phyloP scores from a whole-genome alignment of 2,329 filamentous ascomycete genomes.

The Penicillium palitans region DNA sequence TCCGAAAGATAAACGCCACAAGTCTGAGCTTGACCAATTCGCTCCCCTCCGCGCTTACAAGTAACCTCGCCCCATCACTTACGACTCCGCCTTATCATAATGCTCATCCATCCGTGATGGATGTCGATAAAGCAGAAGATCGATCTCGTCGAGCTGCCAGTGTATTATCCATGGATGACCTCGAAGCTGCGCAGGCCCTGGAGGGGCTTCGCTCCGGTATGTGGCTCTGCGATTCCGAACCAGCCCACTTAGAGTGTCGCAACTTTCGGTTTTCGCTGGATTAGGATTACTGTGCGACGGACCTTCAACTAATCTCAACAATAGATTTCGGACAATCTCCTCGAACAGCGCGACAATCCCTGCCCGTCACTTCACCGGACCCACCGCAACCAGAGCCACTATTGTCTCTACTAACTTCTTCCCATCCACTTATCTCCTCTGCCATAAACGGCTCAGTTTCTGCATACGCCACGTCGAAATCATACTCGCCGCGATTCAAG shows the following conservation, averaged over 20 bases:
- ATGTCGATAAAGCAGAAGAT: conserved; percentile 34
- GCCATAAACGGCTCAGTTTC: conserved; percentile 82
- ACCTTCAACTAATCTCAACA: conserved; percentile 13
- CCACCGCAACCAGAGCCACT: conserved; percentile 71
- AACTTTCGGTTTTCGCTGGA: not conserved
- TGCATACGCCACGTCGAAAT: conserved; percentile 83
- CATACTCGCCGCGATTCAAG: conserved; percentile 84
- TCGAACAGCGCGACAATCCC: conserved; percentile 44
- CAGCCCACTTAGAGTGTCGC: conserved; percentile 1
- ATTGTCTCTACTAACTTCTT: conserved; percentile 80
- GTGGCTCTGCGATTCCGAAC: conserved; percentile 21
- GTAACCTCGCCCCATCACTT: conserved; percentile 3
- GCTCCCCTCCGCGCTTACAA: conserved; percentile 11
- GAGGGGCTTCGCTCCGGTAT: conserved; percentile 72
- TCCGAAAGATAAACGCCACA: conserved; percentile 10
- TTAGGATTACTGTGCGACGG: not conserved
- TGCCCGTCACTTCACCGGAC: conserved; percentile 33
- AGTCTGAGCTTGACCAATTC: conserved; percentile 16
- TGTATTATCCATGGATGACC: conserved; percentile 51
- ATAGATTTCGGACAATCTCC: conserved; percentile 68
- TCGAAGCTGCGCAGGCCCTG: conserved; percentile 69
- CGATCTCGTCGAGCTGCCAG: conserved; percentile 47
- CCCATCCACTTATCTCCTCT: conserved; percentile 80
- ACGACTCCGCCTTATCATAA: conserved; percentile 23
- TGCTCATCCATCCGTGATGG: conserved; percentile 39